Base-by-base conservation (phyloP, 805 yeast genomes). In the Yarrowia hollandica region DNA sequence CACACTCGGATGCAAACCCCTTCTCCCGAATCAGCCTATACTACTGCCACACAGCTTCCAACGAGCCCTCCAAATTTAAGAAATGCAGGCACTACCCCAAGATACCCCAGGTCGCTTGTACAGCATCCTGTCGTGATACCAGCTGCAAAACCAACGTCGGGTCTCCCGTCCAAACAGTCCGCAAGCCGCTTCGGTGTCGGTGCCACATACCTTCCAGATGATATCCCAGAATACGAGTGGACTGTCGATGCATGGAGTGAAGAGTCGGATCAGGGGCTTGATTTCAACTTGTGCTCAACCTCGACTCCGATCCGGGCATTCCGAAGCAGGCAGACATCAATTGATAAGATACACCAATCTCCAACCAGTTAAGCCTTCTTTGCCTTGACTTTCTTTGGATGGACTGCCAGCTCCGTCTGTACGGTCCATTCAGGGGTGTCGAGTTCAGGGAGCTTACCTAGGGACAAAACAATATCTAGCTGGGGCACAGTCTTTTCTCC, bases 381-480 rank as follows among this genome's bases (percentile, higher is more conserved):
- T 21, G 15, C 22, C 22, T 31, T 48, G 33, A 22, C 11, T 12
- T 21, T 31, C 8, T 33, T 44, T 2, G 39, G 39, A 30, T 31
- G 55, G 7, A 33, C 55, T 7, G 55, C 39, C 39, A 33, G 9
- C 22, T 48, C 30, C 1, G 55, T 48, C 39, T 48, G 55, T 8
- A 33, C 15, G n/a, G 55, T 48, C 55, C 55, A 48, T 16, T 48
- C 55, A 6, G 38, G 30, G 15, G 22, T 14, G 22, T 48, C 55
- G n/a, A 31, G 28, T 4, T 33, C 39, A 11, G 39, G 15, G 12
- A 33, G 9, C 30, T 48, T 31, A 6, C 8, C 62, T 60, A 34
- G 65, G 62, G 33, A 63, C 16, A 52, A 14, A 25, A 35, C 44
- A n/a, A 52, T 37, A 19, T 52, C 44, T 5, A 52, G 34, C 25